Base-by-base conservation (phyloP, 2,329 filamentous ascomycete species). In the Tolypocladium tropicale region DNA sequence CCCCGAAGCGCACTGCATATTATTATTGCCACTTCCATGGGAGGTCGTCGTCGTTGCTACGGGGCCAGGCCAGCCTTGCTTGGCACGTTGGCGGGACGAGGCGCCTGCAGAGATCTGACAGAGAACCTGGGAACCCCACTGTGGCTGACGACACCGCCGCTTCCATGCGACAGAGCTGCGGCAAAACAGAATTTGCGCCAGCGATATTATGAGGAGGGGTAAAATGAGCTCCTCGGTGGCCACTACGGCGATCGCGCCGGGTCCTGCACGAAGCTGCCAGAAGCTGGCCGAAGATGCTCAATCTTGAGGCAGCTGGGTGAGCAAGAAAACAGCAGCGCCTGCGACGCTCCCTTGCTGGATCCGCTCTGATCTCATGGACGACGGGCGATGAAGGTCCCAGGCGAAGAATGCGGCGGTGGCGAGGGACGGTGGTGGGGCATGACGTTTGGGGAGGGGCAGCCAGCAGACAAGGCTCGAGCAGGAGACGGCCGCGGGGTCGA, bases 381-480 rank as follows among this genome's bases (percentile, higher is more conserved):
- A 25, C 18, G 12, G 10, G 50, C 30, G n/a, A 28, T 37, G 50
- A 39, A n/a, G 33, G 51, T 18, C 16, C 32, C n/a, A 33, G 25
- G 53, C 7, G 21, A 49, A 37, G 39, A 48, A 56, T 43, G 34
- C 48, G 52, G 59, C 54, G 63, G 65, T 67, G 65, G 65, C 65
- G 62, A 67, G 53, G 41, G 59, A 48, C 58, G 57, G 56, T 55
- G 60, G 67, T 65, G 65, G 67, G 63, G 64, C 60, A 67, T 69
- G 67, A 68, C 66, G 66, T 67, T 65, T 60, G 57, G 59, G 56
- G 64, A 65, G 64, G 64, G 63, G 64, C 57, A 66, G 46, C 53
- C 52, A 43, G 32, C 49, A 21, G 36, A 11, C 33, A 11, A 9
- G 43, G 23, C 23, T 11, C 18, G 33, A 7, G 28, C 18, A 50